Evolutionary conservation across 2,329 filamentous ascomycete species (phyloP).

Genomic region (Cadophora malorum): DNA sequence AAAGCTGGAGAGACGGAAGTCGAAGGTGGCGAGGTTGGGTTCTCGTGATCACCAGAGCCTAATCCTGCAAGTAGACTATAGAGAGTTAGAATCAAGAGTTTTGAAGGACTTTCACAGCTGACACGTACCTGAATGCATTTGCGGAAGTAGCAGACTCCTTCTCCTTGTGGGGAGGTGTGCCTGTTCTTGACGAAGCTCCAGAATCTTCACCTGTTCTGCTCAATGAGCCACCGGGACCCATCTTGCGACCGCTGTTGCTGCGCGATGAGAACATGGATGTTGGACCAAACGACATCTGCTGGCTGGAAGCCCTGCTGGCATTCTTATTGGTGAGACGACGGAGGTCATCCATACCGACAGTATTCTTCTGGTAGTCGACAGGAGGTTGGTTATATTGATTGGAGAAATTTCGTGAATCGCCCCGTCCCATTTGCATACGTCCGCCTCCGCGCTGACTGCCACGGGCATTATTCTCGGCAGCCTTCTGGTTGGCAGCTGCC

Average conservation of each 20-base stretch:
- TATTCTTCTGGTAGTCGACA: constrained; percentile 74
- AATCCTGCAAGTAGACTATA: constrained; percentile 59
- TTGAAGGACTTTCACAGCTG: neutral
- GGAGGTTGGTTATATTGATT: constrained; percentile 74
- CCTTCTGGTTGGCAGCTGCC: constrained; percentile 80
- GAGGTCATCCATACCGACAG: constrained; percentile 90
- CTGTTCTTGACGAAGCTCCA: constrained; percentile 84
- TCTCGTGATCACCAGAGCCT: constrained; percentile 58
- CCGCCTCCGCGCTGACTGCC: constrained; percentile 72
- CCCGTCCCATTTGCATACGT: constrained; percentile 77
- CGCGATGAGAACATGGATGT: constrained; percentile 88
- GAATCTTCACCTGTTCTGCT: constrained; percentile 83
- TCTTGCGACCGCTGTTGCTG: constrained; percentile 85
- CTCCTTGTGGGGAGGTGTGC: constrained; percentile 78
- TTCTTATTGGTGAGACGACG: constrained; percentile 76
- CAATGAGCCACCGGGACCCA: constrained; percentile 76
- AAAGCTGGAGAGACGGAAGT: constrained; percentile 70
- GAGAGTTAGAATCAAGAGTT: constrained; percentile 40
- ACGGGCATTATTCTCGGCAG: constrained; percentile 69
- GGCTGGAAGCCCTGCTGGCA: constrained; percentile 64
- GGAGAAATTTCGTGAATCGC: constrained; percentile 86
- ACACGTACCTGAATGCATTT: constrained; percentile 91
- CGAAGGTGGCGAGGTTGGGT: constrained; percentile 73
- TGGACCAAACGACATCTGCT: constrained; percentile 74
- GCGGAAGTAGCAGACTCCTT: constrained; percentile 70